phyloP scores from a whole-genome alignment of 2,329 filamentous ascomycete species.

The Paecilomyces dactylethromorphus region DNA sequence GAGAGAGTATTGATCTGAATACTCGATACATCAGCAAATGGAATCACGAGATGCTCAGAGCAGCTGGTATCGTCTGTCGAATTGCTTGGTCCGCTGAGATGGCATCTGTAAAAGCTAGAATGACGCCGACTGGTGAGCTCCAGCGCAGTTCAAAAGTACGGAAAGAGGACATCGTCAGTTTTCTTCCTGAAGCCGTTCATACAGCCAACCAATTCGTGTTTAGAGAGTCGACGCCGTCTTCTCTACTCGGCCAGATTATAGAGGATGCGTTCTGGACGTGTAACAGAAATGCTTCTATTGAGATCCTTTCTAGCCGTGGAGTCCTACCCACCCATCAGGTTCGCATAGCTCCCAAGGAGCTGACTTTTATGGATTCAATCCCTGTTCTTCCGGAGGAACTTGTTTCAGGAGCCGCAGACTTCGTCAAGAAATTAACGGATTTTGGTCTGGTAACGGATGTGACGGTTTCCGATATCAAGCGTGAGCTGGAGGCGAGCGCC shows the following conservation, averaged over 20 bases:
- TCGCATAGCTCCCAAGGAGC: conserved; percentile 63
- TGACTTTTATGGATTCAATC: conserved; percentile 80
- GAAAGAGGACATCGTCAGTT: conserved; percentile 57
- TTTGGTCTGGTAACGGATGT: conserved; percentile 84
- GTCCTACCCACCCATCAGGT: conserved; percentile 79
- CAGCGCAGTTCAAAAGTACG: conserved; percentile 46
- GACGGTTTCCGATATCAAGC: conserved; percentile 76
- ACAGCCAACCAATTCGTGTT: conserved; percentile 84
- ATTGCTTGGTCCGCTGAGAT: conserved; percentile 87
- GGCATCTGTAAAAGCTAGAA: conserved; percentile 61
- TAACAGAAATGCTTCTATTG: conserved; percentile 72
- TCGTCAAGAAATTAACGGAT: conserved; percentile 73
- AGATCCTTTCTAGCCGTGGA: conserved; percentile 81
- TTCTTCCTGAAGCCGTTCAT: conserved; percentile 74
- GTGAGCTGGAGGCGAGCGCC: conserved; percentile 75
- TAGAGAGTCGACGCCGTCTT: conserved; percentile 80
- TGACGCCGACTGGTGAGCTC: conserved; percentile 34
- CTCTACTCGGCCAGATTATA: conserved; percentile 74
- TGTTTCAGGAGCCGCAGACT: conserved; percentile 58
- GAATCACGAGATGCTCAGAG: conserved; percentile 89
- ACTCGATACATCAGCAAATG: conserved; percentile 89
- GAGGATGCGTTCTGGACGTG: conserved; percentile 96
- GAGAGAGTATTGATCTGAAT: conserved; percentile 94
- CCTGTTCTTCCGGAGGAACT: conserved; percentile 76
- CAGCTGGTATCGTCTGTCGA: conserved; percentile 82